phyloP scores from a whole-genome alignment of 2,329 filamentous ascomycete genomes.

The Trichoderma afroharzianum region DNA sequence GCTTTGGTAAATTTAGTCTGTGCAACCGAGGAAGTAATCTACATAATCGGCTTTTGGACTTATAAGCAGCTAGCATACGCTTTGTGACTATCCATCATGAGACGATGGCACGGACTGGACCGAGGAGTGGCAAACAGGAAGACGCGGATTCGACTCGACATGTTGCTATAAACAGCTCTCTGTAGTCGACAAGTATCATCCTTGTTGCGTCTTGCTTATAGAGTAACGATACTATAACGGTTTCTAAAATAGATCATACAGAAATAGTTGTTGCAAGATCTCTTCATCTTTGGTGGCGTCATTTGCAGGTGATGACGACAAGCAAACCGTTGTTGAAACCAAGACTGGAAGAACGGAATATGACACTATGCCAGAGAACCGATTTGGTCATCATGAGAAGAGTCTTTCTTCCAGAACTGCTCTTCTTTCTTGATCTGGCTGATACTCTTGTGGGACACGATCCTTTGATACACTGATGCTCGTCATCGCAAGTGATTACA shows the following conservation, averaged over 20 bases:
- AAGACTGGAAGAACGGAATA: background rate
- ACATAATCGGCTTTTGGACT: background rate
- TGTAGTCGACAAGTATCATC: background rate
- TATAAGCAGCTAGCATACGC: accelerated
- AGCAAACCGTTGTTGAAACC: background rate
- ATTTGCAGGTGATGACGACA: too few species aligned
- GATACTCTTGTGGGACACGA: accelerated
- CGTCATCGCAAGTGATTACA: background rate
- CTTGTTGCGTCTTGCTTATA: background rate
- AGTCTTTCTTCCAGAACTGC: background rate
- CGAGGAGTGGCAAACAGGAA: background rate
- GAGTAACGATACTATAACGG: background rate
- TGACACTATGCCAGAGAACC: background rate
- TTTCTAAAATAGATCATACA: background rate
- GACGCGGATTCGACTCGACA: background rate
- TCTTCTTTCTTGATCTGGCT: background rate
- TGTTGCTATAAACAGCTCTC: background rate
- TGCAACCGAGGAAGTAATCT: background rate
- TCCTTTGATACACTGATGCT: background rate
- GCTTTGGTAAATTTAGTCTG: background rate
- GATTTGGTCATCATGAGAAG: background rate
- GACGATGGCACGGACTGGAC: background rate
- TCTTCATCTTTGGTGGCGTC: background rate
- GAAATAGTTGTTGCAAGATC: background rate
- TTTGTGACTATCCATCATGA: background rate